A percentile compares a stretch with the other conserved stretches of the same genome.
Conservation (phyloP, 1,139 yeast genomes). For the Yarrowia galli region DNA sequence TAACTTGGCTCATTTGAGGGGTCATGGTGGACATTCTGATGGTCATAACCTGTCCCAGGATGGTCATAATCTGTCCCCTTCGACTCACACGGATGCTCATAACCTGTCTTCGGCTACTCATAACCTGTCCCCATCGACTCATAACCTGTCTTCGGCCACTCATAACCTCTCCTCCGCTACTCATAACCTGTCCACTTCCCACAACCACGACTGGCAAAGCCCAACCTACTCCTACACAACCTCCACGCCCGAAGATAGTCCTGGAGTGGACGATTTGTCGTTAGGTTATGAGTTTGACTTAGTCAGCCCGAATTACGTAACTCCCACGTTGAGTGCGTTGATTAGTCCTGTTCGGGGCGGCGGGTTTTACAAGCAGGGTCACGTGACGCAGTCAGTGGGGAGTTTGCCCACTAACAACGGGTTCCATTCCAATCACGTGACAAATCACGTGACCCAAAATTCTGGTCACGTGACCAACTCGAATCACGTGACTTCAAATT, state of each 20-base stretch:
- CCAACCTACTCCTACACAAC: slow-evolving; percentile 28
- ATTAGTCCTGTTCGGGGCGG: neutral
- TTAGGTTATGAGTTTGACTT: slow-evolving; percentile 26
- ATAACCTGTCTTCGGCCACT: neutral
- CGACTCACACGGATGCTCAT: neutral
- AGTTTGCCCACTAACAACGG: too few relatives aligned
- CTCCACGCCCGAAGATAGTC: slow-evolving; percentile 15
- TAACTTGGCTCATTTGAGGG: slow-evolving; percentile 8
- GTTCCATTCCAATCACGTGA: too few relatives aligned
- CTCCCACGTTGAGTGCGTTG: slow-evolving; percentile 1
- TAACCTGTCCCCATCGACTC: neutral
- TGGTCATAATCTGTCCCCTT: neutral
- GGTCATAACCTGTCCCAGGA: neutral
- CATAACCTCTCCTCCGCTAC: neutral
- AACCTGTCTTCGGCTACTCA: neutral
- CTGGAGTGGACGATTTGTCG: slow-evolving; percentile 9
- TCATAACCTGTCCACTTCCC: neutral
- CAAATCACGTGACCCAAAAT: neutral
- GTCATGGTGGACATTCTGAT: too few relatives aligned
- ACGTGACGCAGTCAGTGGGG: slow-evolving; percentile 6
- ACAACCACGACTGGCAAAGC: slow-evolving; percentile 15
- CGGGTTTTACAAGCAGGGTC: slow-evolving; percentile 4
- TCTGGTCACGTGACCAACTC: neutral
- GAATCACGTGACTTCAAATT: neutral
- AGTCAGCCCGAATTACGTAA: slow-evolving; percentile 7